These are phyloP conservation scores for Tothia fuscella DNA, from an alignment of 2,329 filamentous ascomycete species.

Conservation along the genomic window DNA sequence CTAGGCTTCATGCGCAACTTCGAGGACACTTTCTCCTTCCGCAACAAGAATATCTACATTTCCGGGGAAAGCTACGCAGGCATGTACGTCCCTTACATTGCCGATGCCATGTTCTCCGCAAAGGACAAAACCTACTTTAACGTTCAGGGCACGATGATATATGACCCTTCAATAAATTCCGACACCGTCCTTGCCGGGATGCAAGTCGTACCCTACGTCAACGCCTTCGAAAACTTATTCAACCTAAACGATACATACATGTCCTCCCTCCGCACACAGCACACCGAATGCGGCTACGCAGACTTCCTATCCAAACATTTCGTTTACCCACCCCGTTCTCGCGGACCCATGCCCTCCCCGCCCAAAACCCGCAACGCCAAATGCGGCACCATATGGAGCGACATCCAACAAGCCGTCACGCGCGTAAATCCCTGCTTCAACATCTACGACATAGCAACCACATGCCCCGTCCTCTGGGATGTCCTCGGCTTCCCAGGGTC, in stretches of 20 bases:
- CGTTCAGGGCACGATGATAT: constrained; percentile 56
- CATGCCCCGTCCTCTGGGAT: constrained; percentile 14
- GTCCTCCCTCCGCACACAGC: constrained; percentile 38
- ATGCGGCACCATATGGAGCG: constrained; percentile 47
- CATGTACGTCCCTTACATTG: constrained; percentile 54
- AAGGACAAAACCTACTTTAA: constrained; percentile 57
- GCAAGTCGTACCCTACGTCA: constrained; percentile 46
- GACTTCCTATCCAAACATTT: constrained; percentile 50
- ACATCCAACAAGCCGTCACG: constrained; percentile 38
- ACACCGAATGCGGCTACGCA: constrained; percentile 50
- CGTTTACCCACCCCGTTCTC: constrained; percentile 54
- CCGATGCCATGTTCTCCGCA: constrained; percentile 57
- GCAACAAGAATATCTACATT: constrained; percentile 59
- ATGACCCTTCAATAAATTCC: constrained; percentile 35
- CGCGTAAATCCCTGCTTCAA: constrained; percentile 12
- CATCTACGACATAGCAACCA: constrained; percentile 14
- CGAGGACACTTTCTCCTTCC: constrained; percentile 53
- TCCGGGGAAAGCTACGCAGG: constrained; percentile 63
- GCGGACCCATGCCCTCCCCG: constrained; percentile 44
- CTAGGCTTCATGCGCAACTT: constrained; percentile 72
- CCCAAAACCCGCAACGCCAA: constrained; percentile 33
- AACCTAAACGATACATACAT: constrained; percentile 50
- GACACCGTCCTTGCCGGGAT: constrained; percentile 18
- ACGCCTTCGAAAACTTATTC: constrained; percentile 49
- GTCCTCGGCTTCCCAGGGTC: constrained; percentile 49